Evolutionary conservation across 2,329 filamentous ascomycete species (phyloP), one percentile per base, ranked within the genome.

Genomic region (Ascosphaera apis): DNA sequence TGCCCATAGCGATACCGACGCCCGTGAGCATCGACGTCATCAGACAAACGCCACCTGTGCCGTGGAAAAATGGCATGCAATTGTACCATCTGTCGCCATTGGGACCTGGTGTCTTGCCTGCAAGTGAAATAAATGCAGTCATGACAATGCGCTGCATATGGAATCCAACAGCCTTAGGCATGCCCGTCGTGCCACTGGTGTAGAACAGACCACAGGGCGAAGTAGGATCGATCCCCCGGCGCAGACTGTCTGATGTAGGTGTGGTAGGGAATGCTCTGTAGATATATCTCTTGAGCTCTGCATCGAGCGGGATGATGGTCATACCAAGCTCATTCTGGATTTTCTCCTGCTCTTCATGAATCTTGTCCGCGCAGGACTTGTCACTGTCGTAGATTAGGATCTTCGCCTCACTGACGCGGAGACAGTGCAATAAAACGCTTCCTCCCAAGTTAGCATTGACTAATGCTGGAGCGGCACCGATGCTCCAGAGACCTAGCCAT

Each of bases 61-160:
- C 76, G 50, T 84, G 78, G 48, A 82, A 83, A 21, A 80, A 56
- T 0, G 69, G 77, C 76, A 83, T 83, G 52, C 74, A 78, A 47
- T 72, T 67, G 48, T 82, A 83, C 66, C 72, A 81, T 17, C 72
- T 59, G 48, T 80, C 72, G 1, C 52, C 50, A 6, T 38, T 44
- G 1, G 50, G 48, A 1, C 51, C 50, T 1, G 40, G 43, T 6
- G 37, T 45, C 23, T 54, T 49, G 6, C 40, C 36, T 34, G 54
- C 44, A 4, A 48, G 43, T 2, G 60, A 55, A 1, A 55, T 44
- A 9, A 45, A 44, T 2, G 55, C 52, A 6, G 60, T 43, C 0
- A 43, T 46, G 34, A 59, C 58, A 4, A 64, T 47, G 32, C 65
- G 60, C 2, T 57, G 52, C 6, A 65, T 62, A 13, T 67, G 67